Evolutionary conservation across 2,329 filamentous ascomycete species (phyloP).

Genomic region (Aspergillus alliaceus): DNA sequence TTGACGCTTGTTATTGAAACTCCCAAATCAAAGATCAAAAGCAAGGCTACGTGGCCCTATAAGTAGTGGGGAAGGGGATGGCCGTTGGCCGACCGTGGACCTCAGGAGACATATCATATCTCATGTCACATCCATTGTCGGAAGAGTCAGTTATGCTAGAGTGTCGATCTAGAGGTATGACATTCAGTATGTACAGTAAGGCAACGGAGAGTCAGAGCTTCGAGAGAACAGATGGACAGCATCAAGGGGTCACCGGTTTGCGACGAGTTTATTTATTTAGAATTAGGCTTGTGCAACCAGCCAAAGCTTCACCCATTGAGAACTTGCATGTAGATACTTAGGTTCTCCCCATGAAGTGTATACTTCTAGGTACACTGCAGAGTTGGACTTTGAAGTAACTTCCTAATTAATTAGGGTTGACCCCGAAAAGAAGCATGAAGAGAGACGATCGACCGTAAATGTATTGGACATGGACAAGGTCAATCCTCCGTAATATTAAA

Average conservation of each 20-base stretch:
- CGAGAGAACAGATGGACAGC: neutral
- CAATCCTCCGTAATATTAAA: neutral
- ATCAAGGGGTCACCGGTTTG: neutral
- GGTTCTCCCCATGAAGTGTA: too few species aligned
- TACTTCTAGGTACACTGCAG: too few species aligned
- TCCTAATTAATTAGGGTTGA: neutral
- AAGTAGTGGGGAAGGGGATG: neutral
- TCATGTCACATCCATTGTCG: too few species aligned
- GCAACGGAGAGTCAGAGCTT: neutral
- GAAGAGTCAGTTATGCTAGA: neutral
- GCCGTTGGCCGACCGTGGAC: too few species aligned
- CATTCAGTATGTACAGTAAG: neutral
- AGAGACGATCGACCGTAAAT: neutral
- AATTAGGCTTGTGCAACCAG: conserved; percentile 10
- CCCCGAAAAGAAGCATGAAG: neutral
- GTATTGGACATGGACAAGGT: too few species aligned
- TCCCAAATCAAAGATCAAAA: too few species aligned
- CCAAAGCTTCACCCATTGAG: conserved; percentile 5
- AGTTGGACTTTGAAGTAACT: neutral
- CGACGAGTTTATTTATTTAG: neutral
- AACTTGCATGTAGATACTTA: neutral
- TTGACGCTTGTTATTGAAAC: too few species aligned
- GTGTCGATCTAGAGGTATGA: neutral
- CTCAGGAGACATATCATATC: too few species aligned
- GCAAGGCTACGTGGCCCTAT: neutral